A percentile compares a stretch with the other conserved stretches of the same genome.
phyloP scores from a whole-genome alignment of 345 rosid genomes.

The Aquilaria sinensis region DNA sequence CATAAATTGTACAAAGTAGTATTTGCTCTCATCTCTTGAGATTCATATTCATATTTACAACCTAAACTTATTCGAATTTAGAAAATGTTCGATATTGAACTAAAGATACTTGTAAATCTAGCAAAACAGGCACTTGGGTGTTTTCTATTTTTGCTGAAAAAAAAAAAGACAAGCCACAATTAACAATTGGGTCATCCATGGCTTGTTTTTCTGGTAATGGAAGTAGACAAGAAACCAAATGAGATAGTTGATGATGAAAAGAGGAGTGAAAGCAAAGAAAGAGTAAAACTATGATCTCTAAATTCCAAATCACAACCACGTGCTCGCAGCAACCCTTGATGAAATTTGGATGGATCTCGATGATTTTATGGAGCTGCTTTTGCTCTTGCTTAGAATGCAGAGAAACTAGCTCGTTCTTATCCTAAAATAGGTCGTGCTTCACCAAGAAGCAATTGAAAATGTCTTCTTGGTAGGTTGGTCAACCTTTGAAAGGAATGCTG shows the following conservation, averaged over 20 bases:
- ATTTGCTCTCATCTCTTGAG: slow-evolving; percentile 46
- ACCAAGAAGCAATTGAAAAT: slow-evolving; percentile 16
- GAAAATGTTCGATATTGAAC: background rate
- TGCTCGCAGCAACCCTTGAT: slow-evolving; percentile 29
- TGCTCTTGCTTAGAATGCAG: slow-evolving; percentile 40
- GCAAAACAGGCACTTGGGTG: slow-evolving; percentile 49
- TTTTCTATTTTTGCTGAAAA: slow-evolving; percentile 68
- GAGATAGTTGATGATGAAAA: slow-evolving; percentile 60
- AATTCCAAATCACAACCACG: slow-evolving; percentile 42
- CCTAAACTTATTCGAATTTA: background rate
- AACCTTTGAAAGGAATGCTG: too few species aligned
- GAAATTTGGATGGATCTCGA: slow-evolving; percentile 23
- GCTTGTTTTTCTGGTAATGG: slow-evolving; percentile 36
- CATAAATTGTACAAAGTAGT: slow-evolving; percentile 42
- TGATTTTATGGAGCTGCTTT: slow-evolving; percentile 20
- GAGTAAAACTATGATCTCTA: slow-evolving; percentile 41
- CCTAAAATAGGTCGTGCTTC: slow-evolving; percentile 48
- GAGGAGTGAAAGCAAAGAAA: slow-evolving; percentile 48
- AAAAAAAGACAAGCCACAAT: slow-evolving; percentile 72
- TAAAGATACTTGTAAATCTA: slow-evolving; percentile 54
- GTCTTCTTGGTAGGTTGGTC: background rate
- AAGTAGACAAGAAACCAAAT: slow-evolving; percentile 48
- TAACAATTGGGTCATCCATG: slow-evolving; percentile 58
- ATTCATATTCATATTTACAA: slow-evolving; percentile 44
- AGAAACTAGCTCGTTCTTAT: slow-evolving; percentile 44